Evolutionary conservation across 805 yeast genomes (phyloP), one percentile per base, ranked within the genome.

Genomic region (Candida adriatica): DNA sequence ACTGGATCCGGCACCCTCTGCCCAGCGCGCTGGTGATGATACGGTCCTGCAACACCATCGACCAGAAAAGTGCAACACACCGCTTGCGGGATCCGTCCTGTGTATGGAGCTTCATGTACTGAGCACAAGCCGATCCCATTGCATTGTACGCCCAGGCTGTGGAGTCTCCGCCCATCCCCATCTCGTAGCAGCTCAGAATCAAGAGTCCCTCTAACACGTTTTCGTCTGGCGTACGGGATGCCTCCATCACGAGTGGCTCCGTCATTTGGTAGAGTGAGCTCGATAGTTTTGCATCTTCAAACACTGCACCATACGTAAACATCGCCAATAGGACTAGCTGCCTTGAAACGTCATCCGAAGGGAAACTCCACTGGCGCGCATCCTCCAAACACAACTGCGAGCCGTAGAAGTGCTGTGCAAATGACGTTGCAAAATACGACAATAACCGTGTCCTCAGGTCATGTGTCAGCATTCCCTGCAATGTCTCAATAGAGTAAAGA

Each of bases 121-220:
- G 61, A 10, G 55, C 41, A 30, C 45, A 49, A 4, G 58, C 41
- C 2, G 55, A 43, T 15, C 55, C 37, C 54, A 56, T 57, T 3
- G 59, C 58, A 31, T 56, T 48, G 31, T 48, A 48, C 2, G 52
- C 37, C 61, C 62, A 57, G 1, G 59, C 49, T 16, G 42, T 45
- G 2, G 56, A 41, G 34, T 57, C 62, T n/a, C 43, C 38, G 2
- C 54, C 55, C 48, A 46, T 48, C 11, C 62, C 62, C n/a, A 55
- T 34, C 28, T 55, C 49, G 29, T 37, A 53, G 35, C 61, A 55
- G 2, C 61, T 55, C 8, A 57, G 18, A 5, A 57, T 48, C 20
- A 57, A 36, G 6, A 48, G 32, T 0, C 46, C 55, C 23, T 57
- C 60, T 3, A 56, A 22, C 4, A 46, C 52, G 31, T 38, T 33